Conservation (phyloP, 2,329 filamentous ascomycete species). For the Aureobasidium sp. region DNA sequence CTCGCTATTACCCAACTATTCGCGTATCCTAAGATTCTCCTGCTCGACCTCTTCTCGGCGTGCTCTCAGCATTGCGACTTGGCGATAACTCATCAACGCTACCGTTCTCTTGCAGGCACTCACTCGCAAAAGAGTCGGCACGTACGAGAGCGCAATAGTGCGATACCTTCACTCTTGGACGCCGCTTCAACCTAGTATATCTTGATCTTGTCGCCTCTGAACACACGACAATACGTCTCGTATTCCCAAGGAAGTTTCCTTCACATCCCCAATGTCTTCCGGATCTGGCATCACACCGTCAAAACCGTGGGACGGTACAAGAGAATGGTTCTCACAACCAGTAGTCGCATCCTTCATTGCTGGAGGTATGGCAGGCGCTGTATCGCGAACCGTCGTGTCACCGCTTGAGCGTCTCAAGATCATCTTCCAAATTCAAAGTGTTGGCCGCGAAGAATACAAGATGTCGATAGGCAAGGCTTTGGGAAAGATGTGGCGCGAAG, state of each 20-base stretch:
- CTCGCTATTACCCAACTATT: background rate
- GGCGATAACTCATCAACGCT: background rate
- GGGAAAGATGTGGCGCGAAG: conserved; percentile 91
- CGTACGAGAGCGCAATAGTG: background rate
- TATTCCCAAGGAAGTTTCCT: background rate
- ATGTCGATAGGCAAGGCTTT: conserved; percentile 83
- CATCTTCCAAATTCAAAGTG: conserved; percentile 91
- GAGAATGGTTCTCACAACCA: conserved; percentile 59
- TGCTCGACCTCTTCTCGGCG: background rate
- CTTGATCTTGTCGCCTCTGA: background rate
- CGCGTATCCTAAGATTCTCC: background rate
- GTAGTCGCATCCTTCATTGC: conserved; percentile 88
- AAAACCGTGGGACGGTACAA: conserved; percentile 14
- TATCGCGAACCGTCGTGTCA: conserved; percentile 95
- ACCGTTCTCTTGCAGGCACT: background rate
- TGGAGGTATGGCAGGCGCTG: conserved; percentile 86
- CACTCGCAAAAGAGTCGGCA: background rate
- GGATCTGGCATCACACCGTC: conserved; percentile 7
- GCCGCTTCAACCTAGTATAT: background rate
- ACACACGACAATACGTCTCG: background rate
- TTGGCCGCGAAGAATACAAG: conserved; percentile 84
- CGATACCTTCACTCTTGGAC: background rate
- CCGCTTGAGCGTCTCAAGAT: conserved; percentile 95
- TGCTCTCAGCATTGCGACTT: conserved; percentile 1
- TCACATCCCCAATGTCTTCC: background rate